Base-by-base conservation (phyloP, 225 moss, liverwort and hornwort species). In the Straminergon stramineum region DNA sequence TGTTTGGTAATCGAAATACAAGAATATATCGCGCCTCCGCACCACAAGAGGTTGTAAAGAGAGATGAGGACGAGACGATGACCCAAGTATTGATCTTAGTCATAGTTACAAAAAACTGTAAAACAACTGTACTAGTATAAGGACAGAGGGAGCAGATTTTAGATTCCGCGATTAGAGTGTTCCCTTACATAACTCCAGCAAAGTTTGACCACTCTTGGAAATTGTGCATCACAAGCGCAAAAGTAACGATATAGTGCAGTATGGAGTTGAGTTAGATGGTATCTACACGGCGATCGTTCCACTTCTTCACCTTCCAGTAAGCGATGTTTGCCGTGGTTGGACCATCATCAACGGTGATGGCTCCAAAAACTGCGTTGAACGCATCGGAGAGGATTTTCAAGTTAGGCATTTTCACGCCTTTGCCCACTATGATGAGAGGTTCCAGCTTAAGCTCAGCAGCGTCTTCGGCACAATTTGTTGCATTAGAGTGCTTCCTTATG, bases 291-390 rank as follows among this genome's bases (percentile, higher is more conserved):
- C 48, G 81, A 75, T 91, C 73, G 55, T 75, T 91, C 93, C 93
- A 93, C 55, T 88, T 84, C 88, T 92, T 94, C 88, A 86, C 80
- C 45, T 43, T 88, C 93, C 92, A 92, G 89, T 92, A 93, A 15
- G 70, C 92, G 84, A 85, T 28, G 70, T 88, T 91, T 39, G 93
- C 93, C 28, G 88, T 80, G 79, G 86, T 92, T 13, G 94, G 63
- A 52, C 87, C 82, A 64, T 82, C 88, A 76, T 93, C 94, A 58
- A 94, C 34, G 11, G 94, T 81, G 73, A 94, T 88, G 64, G 93
- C 92, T 84, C 94, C 93, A 85, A 92, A 87, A 56, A 94, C 67
- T 22, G 93, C 93, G 35, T 88, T 90, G 86, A 94, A 93, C 34
- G 91, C 92, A 84, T 16, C 86, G 13, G 93, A 90, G 35, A 85